Conservation (phyloP, 441 rosid genomes). For the Populus hybrid region DNA sequence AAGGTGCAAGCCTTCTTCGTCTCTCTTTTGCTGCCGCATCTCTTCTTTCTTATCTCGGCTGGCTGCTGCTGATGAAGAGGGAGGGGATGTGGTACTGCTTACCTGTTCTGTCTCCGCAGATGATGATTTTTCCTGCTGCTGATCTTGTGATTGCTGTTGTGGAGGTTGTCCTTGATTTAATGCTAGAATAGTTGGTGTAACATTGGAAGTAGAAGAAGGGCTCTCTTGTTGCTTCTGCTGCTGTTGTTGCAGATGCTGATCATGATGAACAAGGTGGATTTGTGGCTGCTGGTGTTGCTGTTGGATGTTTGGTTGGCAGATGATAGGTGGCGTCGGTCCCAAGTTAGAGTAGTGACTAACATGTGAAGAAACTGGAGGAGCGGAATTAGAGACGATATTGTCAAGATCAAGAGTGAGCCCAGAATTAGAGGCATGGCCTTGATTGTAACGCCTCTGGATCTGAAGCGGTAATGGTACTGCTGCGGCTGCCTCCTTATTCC, state of each 20-base stretch:
- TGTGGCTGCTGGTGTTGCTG: constrained; percentile 16
- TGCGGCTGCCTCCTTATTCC: constrained; percentile 12
- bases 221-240: constrained; percentile 1
- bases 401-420: constrained; percentile 39
- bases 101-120: constrained; percentile 36
- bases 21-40: constrained; percentile 66
- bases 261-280: constrained; percentile 11
- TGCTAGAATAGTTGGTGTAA: constrained; percentile 24
- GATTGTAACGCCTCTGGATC: constrained; percentile 24
- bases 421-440: constrained; percentile 24
- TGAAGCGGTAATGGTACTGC: constrained; percentile 22
- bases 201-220: constrained; percentile 19
- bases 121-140: constrained; percentile 44
- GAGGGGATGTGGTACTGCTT: background rate
- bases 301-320: constrained; percentile 19
- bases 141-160: constrained; percentile 6
- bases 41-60: constrained; percentile 70
- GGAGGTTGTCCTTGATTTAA: constrained; percentile 25
- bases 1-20: constrained; percentile 89
- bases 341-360: constrained; percentile 25
- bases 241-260: constrained; percentile 4
- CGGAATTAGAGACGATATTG: constrained; percentile 11
- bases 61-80: background rate
- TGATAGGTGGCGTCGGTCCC: constrained; percentile 25
- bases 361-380: constrained; percentile 17